Conservation (phyloP, 805 yeast genomes). For the Candida insectalens region DNA sequence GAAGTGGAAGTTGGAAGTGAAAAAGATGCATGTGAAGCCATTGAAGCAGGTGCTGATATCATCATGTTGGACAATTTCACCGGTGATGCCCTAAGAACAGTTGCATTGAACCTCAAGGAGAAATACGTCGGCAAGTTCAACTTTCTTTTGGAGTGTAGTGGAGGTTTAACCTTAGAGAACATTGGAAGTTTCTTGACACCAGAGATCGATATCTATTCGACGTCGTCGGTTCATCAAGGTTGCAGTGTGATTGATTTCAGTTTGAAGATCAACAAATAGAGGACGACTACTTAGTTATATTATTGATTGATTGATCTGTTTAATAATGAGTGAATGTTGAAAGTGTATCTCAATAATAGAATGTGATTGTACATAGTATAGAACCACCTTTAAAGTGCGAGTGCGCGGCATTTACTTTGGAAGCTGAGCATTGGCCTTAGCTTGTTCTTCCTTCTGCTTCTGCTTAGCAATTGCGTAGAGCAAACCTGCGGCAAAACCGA, state of each 20-base stretch:
- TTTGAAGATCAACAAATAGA: slow-evolving; percentile 43
- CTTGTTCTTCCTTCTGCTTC: slow-evolving; percentile 53
- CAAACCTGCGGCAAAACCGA: slow-evolving; percentile 93
- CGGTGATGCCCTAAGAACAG: slow-evolving; percentile 52
- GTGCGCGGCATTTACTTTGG: slow-evolving; percentile 20
- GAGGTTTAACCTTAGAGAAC: slow-evolving; percentile 73
- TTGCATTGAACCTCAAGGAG: slow-evolving; percentile 52
- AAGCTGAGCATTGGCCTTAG: slow-evolving; percentile 14
- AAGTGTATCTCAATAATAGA: too few species aligned
- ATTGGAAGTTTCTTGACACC: slow-evolving; percentile 56
- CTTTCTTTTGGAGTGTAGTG: slow-evolving; percentile 82
- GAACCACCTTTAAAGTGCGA: too few species aligned
- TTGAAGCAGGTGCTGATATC: slow-evolving; percentile 90
- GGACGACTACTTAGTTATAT: background rate
- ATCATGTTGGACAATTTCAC: slow-evolving; percentile 88
- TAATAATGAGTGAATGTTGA: too few species aligned
- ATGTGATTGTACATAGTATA: too few species aligned
- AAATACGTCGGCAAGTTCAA: slow-evolving; percentile 39
- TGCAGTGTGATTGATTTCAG: slow-evolving; percentile 74
- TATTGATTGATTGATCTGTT: background rate
- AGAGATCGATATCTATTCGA: slow-evolving; percentile 82
- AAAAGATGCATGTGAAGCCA: slow-evolving; percentile 85
- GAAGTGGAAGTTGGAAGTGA: slow-evolving; percentile 89
- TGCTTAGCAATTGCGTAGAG: slow-evolving; percentile 95
- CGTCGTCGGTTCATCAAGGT: slow-evolving; percentile 92